Evolutionary conservation across 352 stramenopile genomes (phyloP), one percentile per base, ranked within the genome.

Genomic region (Blastocystis sp.): DNA sequence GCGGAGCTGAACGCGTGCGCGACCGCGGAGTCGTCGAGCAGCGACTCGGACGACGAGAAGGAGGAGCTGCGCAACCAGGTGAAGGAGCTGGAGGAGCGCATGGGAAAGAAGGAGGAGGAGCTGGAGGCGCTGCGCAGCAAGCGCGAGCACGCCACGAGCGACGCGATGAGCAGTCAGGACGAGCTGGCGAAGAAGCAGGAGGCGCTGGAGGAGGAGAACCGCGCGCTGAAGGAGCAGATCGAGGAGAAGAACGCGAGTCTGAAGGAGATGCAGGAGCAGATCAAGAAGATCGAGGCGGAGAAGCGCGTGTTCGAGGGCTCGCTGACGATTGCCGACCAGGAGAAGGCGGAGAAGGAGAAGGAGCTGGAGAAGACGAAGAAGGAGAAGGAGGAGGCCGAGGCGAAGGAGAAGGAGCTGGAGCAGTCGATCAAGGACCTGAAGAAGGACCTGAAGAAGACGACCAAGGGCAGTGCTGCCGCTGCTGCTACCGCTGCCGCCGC

Each of bases 171-270:
- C 4, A 85, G 50, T 21, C 55, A 67, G 33, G 74, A 41, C 2
- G 74, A 85, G 21, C 60, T 85, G 21, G 6, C 66, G 24, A 29
- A 50, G 55, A 85, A 85, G 51, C 3, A 51, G 74, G 29, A 65
- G 16, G 45, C 29, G 12, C 50, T 81, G 33, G 60, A 81, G 71
- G 41, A 81, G 71, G 71, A 81, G 71, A 81, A 81, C 63, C 6
- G 16, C 45, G 45, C 9, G 45, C 45, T 55, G 45, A 55, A 55
- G 45, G 45, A 9, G 1, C 9, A 55, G 45, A 9, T 55, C 9
- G 45, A 45, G 66, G 66, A 77, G 45, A 19, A 59, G 26, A 55
- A 77, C 12, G 10, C 50, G 66, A 77, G 50, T 29, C 16, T 31
- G 12, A 13, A 77, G 66, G 6, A 77, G 66, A 16, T 41, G 26